Percentiles rank a stretch among this genome's conserved stretches.
These are phyloP conservation scores for Solanum clarkiae DNA, from an alignment of 257 asterid species.

Conservation along the genomic window DNA sequence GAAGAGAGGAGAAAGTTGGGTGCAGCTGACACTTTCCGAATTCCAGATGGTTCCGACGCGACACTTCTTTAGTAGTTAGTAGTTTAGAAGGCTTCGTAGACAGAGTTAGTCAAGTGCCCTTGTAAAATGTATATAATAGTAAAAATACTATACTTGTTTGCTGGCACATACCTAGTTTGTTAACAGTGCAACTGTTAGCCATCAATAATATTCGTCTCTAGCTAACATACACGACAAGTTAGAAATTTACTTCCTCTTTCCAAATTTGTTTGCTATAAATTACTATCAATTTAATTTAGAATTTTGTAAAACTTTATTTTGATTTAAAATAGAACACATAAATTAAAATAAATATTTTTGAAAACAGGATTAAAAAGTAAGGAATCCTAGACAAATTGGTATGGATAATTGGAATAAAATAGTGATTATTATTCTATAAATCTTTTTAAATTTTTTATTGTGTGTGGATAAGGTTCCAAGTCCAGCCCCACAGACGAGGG, in stretches of 20 bases:
- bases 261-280: background rate
- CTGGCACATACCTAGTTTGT: too few species aligned
- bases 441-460: background rate
- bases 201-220: too few species aligned
- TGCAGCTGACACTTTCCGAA: conserved; percentile 61
- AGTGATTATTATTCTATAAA: background rate
- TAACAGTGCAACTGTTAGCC: too few species aligned
- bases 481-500: background rate
- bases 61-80: conserved; percentile 15
- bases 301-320: too few species aligned
- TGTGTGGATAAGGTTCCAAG: background rate
- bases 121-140: too few species aligned
- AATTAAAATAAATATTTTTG: too few species aligned
- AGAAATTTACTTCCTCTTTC: background rate
- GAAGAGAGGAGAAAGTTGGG: conserved; percentile 72
- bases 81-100: background rate
- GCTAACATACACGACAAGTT: background rate
- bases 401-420: background rate
- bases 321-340: too few species aligned
- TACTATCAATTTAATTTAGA: too few species aligned
- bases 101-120: background rate
- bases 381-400: background rate
- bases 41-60: conserved; percentile 65
- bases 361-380: too few species aligned
- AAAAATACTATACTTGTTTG: too few species aligned